Percentiles rank a stretch among this genome's conserved stretches.
Evolutionary conservation across 192 early-diverging fungal species (phyloP).

Genomic region (Obelidium mucronatum): DNA sequence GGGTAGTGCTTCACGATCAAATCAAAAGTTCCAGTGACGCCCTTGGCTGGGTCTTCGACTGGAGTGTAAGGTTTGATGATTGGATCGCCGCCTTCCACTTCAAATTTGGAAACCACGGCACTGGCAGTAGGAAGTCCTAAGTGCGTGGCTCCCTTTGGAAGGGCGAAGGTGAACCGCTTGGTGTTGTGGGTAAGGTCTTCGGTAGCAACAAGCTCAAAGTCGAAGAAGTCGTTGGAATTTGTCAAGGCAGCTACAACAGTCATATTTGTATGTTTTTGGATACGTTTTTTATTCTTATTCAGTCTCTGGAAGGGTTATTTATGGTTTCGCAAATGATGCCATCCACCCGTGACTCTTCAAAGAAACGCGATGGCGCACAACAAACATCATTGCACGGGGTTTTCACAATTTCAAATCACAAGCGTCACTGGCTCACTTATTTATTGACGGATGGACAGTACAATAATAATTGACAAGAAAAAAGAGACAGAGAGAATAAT

Average conservation of each 20-base stretch:
- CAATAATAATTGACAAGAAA: too few species aligned
- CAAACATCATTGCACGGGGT: too few species aligned
- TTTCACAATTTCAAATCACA: too few species aligned
- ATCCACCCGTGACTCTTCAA: too few species aligned
- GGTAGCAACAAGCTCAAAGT: slow-evolving; percentile 12
- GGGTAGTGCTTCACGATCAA: slow-evolving; percentile 82
- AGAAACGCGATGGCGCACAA: too few species aligned
- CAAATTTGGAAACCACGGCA: slow-evolving; percentile 77
- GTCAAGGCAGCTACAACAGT: background rate
- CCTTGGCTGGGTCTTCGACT: slow-evolving; percentile 47
- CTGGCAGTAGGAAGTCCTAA: slow-evolving; percentile 74
- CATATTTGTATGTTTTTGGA: background rate
- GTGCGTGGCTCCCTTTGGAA: slow-evolving; percentile 66
- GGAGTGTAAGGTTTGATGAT: slow-evolving; percentile 76
- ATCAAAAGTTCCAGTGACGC: slow-evolving; percentile 70
- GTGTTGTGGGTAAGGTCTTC: slow-evolving; percentile 30
- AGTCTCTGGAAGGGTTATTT: background rate
- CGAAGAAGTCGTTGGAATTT: background rate
- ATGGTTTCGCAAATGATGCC: too few species aligned
- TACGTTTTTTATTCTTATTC: background rate
- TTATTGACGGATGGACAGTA: too few species aligned
- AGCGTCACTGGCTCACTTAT: too few species aligned
- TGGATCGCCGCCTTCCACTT: slow-evolving; percentile 60
- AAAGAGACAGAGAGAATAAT: too few species aligned
- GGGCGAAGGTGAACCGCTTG: slow-evolving; percentile 66